These are phyloP conservation scores for Cylindrotheca fusiformis DNA, from an alignment of 108 stramenopile species.

Conservation along the genomic window DNA sequence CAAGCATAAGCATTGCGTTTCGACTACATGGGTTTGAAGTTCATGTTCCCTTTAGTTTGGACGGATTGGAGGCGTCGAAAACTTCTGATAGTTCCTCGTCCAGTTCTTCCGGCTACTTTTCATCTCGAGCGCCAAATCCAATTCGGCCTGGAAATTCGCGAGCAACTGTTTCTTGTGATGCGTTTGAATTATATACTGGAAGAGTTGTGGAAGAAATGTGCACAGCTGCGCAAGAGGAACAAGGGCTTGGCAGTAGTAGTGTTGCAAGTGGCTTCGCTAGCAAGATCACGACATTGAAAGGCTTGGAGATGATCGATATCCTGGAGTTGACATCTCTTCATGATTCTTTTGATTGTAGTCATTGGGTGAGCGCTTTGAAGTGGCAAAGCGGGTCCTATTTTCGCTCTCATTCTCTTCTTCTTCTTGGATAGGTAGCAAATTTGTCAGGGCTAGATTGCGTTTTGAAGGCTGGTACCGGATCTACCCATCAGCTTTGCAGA, in stretches of 20 bases:
- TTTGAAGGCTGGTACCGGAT: not conserved
- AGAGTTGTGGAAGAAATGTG: slow-evolving; percentile 27
- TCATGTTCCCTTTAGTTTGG: slow-evolving; percentile 9
- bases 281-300: slow-evolving; percentile 5
- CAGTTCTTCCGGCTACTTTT: not conserved
- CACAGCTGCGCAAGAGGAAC: slow-evolving; percentile 11
- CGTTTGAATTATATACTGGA: slow-evolving; percentile 31
- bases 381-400: not conserved
- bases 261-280: slow-evolving; percentile 20
- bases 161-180: not conserved
- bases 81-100: slow-evolving; percentile 9
- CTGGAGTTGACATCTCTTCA: slow-evolving; percentile 16
- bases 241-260: slow-evolving; percentile 10
- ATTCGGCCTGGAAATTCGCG: not conserved
- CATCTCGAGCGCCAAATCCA: not conserved
- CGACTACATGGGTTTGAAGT: slow-evolving; percentile 34
- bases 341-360: slow-evolving; percentile 30
- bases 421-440: slow-evolving; percentile 7
- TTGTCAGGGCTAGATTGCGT: slow-evolving; percentile 13
- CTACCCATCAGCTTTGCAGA: slow-evolving; percentile 11
- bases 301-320: slow-evolving; percentile 31
- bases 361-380: slow-evolving; percentile 21
- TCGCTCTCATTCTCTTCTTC: not conserved
- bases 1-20: slow-evolving; percentile 17
- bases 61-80: slow-evolving; percentile 1